Percentiles rank a stretch among this genome's conserved stretches.
phyloP scores from a whole-genome alignment of 805 yeast genomes.

The Starmera amethionina region DNA sequence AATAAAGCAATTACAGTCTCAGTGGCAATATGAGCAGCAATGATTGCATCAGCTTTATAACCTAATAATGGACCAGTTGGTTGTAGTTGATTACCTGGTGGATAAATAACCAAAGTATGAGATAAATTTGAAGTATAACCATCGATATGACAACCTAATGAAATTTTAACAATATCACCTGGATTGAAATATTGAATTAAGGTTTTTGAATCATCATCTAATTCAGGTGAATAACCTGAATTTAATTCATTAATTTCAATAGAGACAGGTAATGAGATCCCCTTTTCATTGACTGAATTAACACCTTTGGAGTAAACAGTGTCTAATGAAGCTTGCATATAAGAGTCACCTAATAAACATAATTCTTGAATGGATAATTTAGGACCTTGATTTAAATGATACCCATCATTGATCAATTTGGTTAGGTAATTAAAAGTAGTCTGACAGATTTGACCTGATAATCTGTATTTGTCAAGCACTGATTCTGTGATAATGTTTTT shows the following conservation, averaged over 20 bases:
- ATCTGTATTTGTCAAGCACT: conserved; percentile 72
- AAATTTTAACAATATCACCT: conserved; percentile 82
- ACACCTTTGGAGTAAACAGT: conserved; percentile 44
- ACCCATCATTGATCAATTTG: conserved; percentile 60
- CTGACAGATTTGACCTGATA: conserved; percentile 85
- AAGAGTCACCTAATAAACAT: conserved; percentile 76
- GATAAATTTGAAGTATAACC: conserved; percentile 86
- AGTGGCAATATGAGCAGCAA: conserved; percentile 83
- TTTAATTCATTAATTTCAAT: conserved; percentile 76
- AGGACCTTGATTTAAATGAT: conserved; percentile 42
- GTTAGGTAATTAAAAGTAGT: conserved; percentile 63
- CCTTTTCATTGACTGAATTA: conserved; percentile 68
- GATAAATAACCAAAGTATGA: conserved; percentile 81
- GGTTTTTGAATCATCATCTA: conserved; percentile 41
- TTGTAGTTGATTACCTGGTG: conserved; percentile 38
- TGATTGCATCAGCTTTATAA: conserved; percentile 75
- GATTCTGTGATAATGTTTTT: conserved; percentile 55
- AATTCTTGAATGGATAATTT: conserved; percentile 49
- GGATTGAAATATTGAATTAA: conserved; percentile 35
- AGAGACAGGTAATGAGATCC: conserved; percentile 86
- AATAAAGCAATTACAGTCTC: conserved; percentile 76
- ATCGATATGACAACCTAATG: conserved; percentile 87
- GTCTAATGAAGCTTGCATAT: conserved; percentile 48
- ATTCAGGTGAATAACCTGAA: conserved; percentile 78
- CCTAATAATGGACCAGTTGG: conserved; percentile 82